These are phyloP conservation scores for Auricularia heimuer DNA, from an alignment of 768 basidiomycete genomes.

Conservation along the genomic window DNA sequence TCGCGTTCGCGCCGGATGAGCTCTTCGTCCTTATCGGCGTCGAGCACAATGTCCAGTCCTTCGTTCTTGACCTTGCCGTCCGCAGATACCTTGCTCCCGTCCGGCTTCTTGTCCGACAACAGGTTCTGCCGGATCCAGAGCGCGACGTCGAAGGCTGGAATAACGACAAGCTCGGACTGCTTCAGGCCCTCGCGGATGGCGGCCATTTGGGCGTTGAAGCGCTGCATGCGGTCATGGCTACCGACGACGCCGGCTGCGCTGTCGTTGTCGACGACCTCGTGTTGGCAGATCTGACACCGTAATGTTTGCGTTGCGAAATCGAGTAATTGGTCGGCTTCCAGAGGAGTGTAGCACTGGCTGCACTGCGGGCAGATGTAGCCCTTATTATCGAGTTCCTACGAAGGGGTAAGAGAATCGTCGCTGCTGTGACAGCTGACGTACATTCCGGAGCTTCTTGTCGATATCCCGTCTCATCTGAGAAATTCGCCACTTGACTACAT, in stretches of 20 bases:
- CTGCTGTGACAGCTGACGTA: constrained; percentile 25
- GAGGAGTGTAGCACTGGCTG: constrained; percentile 68
- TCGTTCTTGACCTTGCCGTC: constrained; percentile 52
- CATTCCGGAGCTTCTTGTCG: constrained; percentile 83
- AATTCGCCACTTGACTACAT: constrained; percentile 96
- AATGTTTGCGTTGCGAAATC: constrained; percentile 58
- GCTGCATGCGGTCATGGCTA: constrained; percentile 90
- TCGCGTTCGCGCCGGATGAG: constrained; percentile 64
- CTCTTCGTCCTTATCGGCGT: constrained; percentile 80
- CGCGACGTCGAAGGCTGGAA: constrained; percentile 77
- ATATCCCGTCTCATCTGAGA: constrained; percentile 86
- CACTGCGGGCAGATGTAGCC: constrained; percentile 96
- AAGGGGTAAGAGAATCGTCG: background rate
- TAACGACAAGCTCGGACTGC: constrained; percentile 76
- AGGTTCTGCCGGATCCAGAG: constrained; percentile 73
- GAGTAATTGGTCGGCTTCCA: constrained; percentile 80
- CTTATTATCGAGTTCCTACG: constrained; percentile 88
- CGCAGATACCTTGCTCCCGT: constrained; percentile 11
- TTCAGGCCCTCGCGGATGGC: constrained; percentile 81
- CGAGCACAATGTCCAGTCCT: constrained; percentile 79
- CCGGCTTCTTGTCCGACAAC: background rate
- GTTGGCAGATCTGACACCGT: constrained; percentile 72
- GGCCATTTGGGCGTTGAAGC: constrained; percentile 86
- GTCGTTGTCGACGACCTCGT: constrained; percentile 86
- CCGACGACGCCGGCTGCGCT: constrained; percentile 76